These are phyloP conservation scores for Carex littledalei DNA, from an alignment of 176 grass and related monocot genomes.

Conservation along the genomic window DNA sequence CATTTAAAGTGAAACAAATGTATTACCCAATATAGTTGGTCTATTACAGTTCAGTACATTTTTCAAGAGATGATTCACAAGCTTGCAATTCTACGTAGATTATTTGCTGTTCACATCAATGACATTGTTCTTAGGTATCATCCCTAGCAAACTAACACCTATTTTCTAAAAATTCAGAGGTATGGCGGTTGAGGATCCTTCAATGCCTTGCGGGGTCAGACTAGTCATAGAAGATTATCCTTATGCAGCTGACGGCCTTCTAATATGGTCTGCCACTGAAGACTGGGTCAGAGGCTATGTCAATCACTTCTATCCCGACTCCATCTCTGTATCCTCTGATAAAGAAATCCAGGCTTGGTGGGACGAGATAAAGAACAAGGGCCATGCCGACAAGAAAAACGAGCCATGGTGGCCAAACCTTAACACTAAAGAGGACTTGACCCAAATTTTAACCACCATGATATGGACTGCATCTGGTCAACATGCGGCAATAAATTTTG, in stretches of 20 bases:
- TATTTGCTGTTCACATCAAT: not conserved
- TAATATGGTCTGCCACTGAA: conserved; percentile 59
- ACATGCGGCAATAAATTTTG: conserved; percentile 86
- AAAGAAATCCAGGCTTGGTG: conserved; percentile 65
- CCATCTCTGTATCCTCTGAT: conserved; percentile 35
- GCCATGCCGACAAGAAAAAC: conserved; percentile 85
- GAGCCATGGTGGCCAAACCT: conserved; percentile 85
- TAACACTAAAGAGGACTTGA: conserved; percentile 29
- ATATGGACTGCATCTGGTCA: conserved; percentile 81
- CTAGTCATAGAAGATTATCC: conserved; percentile 78
- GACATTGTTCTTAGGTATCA: not conserved
- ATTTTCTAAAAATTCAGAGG: conserved; percentile 30
- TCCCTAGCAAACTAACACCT: not conserved
- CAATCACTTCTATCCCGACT: conserved; percentile 41
- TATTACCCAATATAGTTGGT: not conserved
- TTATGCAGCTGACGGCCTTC: conserved; percentile 61
- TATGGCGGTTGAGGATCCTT: conserved; percentile 51
- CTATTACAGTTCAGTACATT: not conserved
- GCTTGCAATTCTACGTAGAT: not conserved
- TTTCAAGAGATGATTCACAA: not conserved
- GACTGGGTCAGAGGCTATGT: conserved; percentile 58
- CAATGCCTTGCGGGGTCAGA: conserved; percentile 34
- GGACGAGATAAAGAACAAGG: conserved; percentile 72
- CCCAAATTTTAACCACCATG: conserved; percentile 54
- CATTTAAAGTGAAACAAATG: not conserved